Evolutionary conservation across 441 rosid genomes (phyloP).

Genomic region (Iberis amara): DNA sequence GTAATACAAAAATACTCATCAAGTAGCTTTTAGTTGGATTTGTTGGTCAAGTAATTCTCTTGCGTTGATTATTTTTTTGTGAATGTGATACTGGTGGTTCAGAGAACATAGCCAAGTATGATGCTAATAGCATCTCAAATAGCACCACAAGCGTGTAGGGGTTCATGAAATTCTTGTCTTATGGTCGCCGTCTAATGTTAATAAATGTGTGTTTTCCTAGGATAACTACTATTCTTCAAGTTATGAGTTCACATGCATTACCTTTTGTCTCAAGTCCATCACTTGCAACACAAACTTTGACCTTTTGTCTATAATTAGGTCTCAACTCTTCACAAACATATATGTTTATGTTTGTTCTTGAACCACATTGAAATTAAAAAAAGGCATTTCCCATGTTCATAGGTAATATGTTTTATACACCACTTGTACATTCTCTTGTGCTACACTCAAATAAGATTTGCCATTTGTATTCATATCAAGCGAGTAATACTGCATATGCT

Average conservation of each 20-base stretch:
- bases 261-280: background rate
- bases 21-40: constrained; percentile 6
- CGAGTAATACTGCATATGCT: constrained; percentile 10
- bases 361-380: constrained; percentile 10
- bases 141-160: constrained; percentile 47
- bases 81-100: constrained; percentile 37
- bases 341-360: background rate
- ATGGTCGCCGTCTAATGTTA: constrained; percentile 47
- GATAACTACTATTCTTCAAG: background rate
- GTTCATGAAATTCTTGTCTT: constrained; percentile 53
- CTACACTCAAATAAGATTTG: background rate
- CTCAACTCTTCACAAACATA: background rate
- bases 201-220: constrained; percentile 49
- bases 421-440: constrained; percentile 16
- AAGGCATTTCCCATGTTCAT: background rate
- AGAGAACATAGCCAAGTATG: constrained; percentile 43
- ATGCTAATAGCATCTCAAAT: constrained; percentile 38
- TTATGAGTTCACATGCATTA: background rate
- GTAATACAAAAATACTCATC: background rate
- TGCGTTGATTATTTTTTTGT: constrained; percentile 13
- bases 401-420: background rate
- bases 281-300: too few species aligned
- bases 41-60: background rate
- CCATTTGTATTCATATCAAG: background rate
- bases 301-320: background rate